Percentiles rank a stretch among this genome's conserved stretches.
Evolutionary conservation across 2,329 filamentous ascomycete genomes (phyloP).

Genomic region (Thermomyces lanuginosus): DNA sequence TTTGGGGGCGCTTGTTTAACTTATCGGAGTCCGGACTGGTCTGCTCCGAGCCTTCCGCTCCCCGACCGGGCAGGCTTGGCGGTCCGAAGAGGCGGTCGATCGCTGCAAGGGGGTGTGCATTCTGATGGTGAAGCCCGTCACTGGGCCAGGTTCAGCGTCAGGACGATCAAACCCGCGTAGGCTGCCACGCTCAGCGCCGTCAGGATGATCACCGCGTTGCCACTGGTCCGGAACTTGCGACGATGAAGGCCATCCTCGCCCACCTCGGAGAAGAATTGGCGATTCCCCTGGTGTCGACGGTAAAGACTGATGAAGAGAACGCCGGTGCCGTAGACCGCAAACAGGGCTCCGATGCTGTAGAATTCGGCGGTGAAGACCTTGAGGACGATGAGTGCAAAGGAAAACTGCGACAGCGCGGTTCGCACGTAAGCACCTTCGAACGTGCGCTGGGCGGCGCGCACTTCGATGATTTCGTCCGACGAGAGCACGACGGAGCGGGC

Average conservation of each 20-base stretch:
- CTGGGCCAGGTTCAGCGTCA: constrained; percentile 41
- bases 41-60: too few species aligned
- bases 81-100: constrained; percentile 1
- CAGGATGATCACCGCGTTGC: constrained; percentile 47
- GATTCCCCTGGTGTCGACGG: constrained; percentile 77
- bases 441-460: constrained; percentile 84
- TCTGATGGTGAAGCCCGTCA: too few species aligned
- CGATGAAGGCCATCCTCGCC: constrained; percentile 44
- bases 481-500: constrained; percentile 72
- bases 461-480: constrained; percentile 72
- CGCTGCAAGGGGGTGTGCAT: constrained; percentile 1
- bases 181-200: constrained; percentile 47
- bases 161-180: constrained; percentile 42
- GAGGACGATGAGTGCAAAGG: constrained; percentile 81
- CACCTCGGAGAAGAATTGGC: constrained; percentile 61
- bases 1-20: too few species aligned
- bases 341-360: constrained; percentile 90
- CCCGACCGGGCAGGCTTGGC: too few species aligned
- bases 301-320: constrained; percentile 72
- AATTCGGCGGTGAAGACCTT: constrained; percentile 97
- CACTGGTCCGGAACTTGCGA: constrained; percentile 48
- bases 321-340: constrained; percentile 77
- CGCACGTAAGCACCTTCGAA: constrained; percentile 96
- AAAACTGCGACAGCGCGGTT: constrained; percentile 87
- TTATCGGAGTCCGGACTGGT: too few species aligned